Evolutionary conservation across 2,329 filamentous ascomycete species (phyloP).

Genomic region (Botrytis fragariae): DNA sequence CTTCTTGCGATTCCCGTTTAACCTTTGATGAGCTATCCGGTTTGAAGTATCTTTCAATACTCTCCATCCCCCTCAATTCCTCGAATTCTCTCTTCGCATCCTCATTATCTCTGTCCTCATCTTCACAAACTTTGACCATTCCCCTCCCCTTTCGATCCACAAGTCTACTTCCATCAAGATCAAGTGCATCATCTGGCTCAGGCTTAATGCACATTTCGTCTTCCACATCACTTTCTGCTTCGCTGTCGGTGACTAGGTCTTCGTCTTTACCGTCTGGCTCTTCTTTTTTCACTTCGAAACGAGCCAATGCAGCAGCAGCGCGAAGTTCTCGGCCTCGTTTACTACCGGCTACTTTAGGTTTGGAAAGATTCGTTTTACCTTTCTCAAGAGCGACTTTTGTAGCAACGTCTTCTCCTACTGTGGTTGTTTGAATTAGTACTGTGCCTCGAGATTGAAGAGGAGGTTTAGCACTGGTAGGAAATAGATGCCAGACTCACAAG

Average conservation of each 20-base stretch:
- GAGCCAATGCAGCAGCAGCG: constrained; percentile 58
- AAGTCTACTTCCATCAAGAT: constrained; percentile 63
- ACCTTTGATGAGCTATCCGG: neutral
- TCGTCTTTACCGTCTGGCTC: constrained; percentile 40
- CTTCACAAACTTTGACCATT: constrained; percentile 73
- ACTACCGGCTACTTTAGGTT: constrained; percentile 59
- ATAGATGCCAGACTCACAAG: constrained; percentile 14
- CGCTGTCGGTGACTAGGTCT: constrained; percentile 45
- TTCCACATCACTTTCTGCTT: constrained; percentile 46
- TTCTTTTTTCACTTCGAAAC: constrained; percentile 49
- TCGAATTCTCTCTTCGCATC: constrained; percentile 61
- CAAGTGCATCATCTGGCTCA: constrained; percentile 54
- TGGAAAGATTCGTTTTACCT: constrained; percentile 51
- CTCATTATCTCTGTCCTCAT: constrained; percentile 57
- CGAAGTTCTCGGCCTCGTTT: constrained; percentile 58
- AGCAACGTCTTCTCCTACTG: constrained; percentile 57
- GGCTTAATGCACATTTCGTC: constrained; percentile 46
- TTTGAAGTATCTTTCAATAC: constrained; percentile 36
- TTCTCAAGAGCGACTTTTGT: constrained; percentile 42
- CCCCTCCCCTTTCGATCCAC: constrained; percentile 64
- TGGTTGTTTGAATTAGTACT: neutral
- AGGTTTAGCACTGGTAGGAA: no score
- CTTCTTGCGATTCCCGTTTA: neutral
- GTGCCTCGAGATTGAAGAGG: neutral
- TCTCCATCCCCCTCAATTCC: constrained; percentile 56